Percentiles rank a stretch among this genome's conserved stretches.
Evolutionary conservation across 2,329 filamentous ascomycete species (phyloP).

Genomic region (Talaromyces sp.): DNA sequence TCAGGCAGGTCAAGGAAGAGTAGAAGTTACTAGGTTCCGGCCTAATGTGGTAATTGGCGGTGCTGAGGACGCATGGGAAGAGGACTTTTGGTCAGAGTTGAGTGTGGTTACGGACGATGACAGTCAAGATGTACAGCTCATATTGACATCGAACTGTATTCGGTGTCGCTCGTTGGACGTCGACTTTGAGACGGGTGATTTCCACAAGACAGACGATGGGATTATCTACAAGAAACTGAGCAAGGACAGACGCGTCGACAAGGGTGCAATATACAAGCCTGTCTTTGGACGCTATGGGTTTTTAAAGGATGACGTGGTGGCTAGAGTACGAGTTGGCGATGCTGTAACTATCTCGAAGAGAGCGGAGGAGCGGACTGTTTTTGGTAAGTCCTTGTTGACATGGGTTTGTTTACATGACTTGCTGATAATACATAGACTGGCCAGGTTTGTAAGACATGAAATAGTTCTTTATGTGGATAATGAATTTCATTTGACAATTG

Average conservation of each 20-base stretch:
- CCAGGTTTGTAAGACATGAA: conserved; percentile 25
- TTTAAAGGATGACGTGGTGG: conserved; percentile 39
- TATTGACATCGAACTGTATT: conserved; percentile 66
- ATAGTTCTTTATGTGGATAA: not conserved
- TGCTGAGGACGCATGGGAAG: conserved; percentile 56
- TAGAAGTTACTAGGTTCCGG: conserved; percentile 68
- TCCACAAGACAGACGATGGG: conserved; percentile 56
- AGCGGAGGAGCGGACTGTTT: conserved; percentile 52
- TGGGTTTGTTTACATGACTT: not conserved
- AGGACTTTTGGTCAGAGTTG: conserved; percentile 70
- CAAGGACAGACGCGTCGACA: conserved; percentile 66
- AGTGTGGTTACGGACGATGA: conserved; percentile 32
- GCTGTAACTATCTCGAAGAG: conserved; percentile 52
- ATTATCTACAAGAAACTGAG: conserved; percentile 66
- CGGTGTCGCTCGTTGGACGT: conserved; percentile 69
- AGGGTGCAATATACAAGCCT: conserved; percentile 64
- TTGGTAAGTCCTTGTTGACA: conserved; percentile 42
- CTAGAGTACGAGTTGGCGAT: conserved; percentile 55
- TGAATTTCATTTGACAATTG: not conserved
- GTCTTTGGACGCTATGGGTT: conserved; percentile 73
- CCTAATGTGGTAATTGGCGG: conserved; percentile 69
- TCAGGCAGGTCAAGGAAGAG: conserved; percentile 40
- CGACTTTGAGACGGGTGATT: conserved; percentile 63
- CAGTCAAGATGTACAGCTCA: conserved; percentile 36
- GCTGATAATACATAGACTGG: conserved; percentile 30